Evolutionary conservation across 139 green algal species (phyloP), one percentile per base, ranked within the genome.

Genomic region (Coelastrella sp.): DNA sequence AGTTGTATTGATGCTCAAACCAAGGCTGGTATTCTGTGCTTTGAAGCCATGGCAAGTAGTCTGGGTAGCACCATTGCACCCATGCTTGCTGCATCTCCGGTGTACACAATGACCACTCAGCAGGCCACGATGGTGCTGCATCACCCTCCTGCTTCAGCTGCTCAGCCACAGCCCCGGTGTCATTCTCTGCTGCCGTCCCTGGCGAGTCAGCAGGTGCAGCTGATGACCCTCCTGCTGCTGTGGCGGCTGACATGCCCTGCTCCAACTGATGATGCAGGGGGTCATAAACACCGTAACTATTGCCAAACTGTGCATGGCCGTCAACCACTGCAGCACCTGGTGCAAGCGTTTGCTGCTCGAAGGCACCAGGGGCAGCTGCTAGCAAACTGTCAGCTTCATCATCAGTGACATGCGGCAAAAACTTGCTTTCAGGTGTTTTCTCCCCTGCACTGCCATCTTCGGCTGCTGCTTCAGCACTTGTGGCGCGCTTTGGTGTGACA

Each of bases 401-500:
- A 5, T 59, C 63, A 14, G 58, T 35, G 6, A n/a, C 15, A 22
- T 25, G 68, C 10, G 66, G 84, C 84, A 72, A 10, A 58, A 59
- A 81, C 22, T 88, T 88, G 84, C 84, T 88, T 7, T 73, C 61
- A 9, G 84, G 84, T 24, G 84, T 10, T 73, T 88, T 68, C 68
- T 88, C 49, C 12, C 10, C 78, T n/a, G 35, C 19, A n/a, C 35
- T 27, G 14, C 35, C 14, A 0, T 11, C 27, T 25, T 61, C 78
- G 3, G 78, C 49, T 65, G 78, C 49, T 14, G 78, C 78, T 15
- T 8, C 49, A 58, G 68, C 68, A n/a, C 35, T 22, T 6, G 57
- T 76, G 0, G 82, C 84, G 66, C 35, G 84, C 8, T 20, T 20
- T n/a, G 68, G 56, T 20, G 68, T 81, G 9, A 3, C 4, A 7